phyloP scores from a whole-genome alignment of 2,329 filamentous ascomycete genomes.

The Sporothrix phasma region DNA sequence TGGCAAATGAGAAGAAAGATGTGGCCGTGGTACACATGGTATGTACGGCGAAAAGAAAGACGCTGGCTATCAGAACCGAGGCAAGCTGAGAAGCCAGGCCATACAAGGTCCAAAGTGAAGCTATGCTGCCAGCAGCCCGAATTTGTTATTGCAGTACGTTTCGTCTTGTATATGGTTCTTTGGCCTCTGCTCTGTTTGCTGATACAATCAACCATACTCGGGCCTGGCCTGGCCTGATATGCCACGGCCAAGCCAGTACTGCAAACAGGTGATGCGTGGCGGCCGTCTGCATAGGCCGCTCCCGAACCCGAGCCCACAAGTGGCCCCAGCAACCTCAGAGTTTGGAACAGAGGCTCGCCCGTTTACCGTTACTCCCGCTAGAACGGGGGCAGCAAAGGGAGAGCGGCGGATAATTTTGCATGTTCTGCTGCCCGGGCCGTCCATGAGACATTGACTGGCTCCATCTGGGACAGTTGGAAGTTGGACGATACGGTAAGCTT shows the following conservation, averaged over 20 bases:
- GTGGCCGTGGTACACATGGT: no score
- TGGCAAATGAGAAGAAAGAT: no score
- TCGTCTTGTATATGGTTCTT: background rate
- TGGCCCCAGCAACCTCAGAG: constrained; percentile 6
- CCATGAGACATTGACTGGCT: no score
- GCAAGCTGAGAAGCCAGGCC: background rate
- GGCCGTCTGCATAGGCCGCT: background rate
- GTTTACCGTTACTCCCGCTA: constrained; percentile 10
- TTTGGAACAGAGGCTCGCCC: constrained; percentile 11
- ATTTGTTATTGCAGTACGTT: background rate
- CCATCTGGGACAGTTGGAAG: no score
- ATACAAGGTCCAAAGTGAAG: background rate
- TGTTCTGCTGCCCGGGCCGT: background rate
- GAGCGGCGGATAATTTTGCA: background rate
- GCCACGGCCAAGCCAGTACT: background rate
- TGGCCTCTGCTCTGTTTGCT: background rate
- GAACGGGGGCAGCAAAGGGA: background rate
- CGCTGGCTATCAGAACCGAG: background rate
- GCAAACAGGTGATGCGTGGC: background rate
- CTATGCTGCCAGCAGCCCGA: background rate
- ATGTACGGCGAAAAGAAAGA: background rate
- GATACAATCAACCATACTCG: background rate
- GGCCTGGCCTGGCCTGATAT: background rate
- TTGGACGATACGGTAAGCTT: no score
- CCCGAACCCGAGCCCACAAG: background rate